These are phyloP conservation scores for Pharnaceum exiguum DNA, from an alignment of 148 eudicot species.

Conservation along the genomic window DNA sequence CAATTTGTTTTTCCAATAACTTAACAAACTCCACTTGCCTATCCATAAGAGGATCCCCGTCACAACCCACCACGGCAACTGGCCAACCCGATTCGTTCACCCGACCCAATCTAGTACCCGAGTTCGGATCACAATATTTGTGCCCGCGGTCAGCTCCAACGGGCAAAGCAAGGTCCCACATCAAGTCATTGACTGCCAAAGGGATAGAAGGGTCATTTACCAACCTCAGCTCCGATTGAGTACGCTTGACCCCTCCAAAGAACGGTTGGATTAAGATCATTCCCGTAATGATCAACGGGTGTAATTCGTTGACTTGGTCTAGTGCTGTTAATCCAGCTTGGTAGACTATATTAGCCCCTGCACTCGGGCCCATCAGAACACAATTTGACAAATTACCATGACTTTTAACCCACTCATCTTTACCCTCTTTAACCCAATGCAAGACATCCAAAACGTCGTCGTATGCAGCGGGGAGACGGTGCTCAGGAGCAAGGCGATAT, in stretches of 20 bases:
- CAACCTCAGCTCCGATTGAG: conserved; percentile 43
- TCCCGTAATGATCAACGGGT: conserved; percentile 45
- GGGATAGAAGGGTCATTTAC: conserved; percentile 24
- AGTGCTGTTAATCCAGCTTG: conserved; percentile 40
- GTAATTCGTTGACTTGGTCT: conserved; percentile 10
- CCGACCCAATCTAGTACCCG: conserved; percentile 12
- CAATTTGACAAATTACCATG: conserved; percentile 41
- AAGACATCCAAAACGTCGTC: conserved; percentile 50
- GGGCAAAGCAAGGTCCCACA: conserved; percentile 51
- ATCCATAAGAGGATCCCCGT: conserved; percentile 45
- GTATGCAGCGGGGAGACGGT: conserved; percentile 61
- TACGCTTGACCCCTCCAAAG: conserved; percentile 41
- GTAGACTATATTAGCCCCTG: conserved; percentile 56
- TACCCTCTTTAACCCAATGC: conserved; percentile 28
- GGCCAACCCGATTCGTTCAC: conserved; percentile 32
- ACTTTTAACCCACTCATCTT: conserved; percentile 37
- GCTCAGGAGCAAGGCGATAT: conserved; percentile 59
- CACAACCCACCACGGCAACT: conserved; percentile 33
- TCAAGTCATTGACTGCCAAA: conserved; percentile 15
- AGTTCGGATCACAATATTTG: conserved; percentile 40
- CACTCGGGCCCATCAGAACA: conserved; percentile 45
- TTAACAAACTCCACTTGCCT: conserved; percentile 32
- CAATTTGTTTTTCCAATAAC: conserved; percentile 25
- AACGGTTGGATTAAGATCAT: conserved; percentile 46
- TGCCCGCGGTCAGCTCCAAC: conserved; percentile 39